Evolutionary conservation across 257 asterid species (phyloP).

Genomic region (Leptodermis oblonga): DNA sequence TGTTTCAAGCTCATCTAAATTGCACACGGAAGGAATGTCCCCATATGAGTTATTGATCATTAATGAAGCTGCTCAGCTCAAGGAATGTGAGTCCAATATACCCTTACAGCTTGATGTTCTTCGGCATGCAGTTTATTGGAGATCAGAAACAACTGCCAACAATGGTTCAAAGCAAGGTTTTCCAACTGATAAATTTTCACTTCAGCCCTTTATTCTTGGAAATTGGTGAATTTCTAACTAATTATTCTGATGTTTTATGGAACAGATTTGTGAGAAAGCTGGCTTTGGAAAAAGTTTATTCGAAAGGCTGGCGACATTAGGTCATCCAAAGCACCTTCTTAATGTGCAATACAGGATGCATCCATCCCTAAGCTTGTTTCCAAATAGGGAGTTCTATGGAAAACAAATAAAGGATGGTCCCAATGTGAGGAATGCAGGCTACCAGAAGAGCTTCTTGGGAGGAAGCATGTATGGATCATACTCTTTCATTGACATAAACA

Average conservation of each 20-base stretch:
- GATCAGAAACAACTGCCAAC: conserved; percentile 85
- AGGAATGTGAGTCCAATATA: conserved; percentile 70
- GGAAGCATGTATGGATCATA: conserved; percentile 52
- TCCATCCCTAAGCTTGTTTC: conserved; percentile 71
- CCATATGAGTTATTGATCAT: conserved; percentile 47
- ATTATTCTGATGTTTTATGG: background rate
- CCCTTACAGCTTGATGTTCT: conserved; percentile 66
- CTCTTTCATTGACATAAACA: conserved; percentile 56
- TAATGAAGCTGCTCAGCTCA: conserved; percentile 88
- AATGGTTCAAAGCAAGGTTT: conserved; percentile 79
- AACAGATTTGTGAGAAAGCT: conserved; percentile 50
- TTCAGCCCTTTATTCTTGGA: background rate
- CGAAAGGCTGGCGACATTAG: conserved; percentile 60
- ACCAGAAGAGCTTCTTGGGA: conserved; percentile 38
- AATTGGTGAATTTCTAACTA: background rate
- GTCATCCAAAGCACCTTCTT: conserved; percentile 55
- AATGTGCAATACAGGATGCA: conserved; percentile 81
- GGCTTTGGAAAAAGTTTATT: conserved; percentile 74
- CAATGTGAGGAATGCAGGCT: conserved; percentile 36
- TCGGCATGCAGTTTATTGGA: conserved; percentile 73
- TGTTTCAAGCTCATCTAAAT: conserved; percentile 54
- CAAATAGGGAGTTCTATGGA: conserved; percentile 60
- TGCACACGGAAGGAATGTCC: conserved; percentile 28
- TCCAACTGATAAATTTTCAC: background rate
- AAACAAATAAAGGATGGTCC: conserved; percentile 44